Evolutionary conservation across 345 rosid species (phyloP).

Genomic region (Hypericum androsaemum): DNA sequence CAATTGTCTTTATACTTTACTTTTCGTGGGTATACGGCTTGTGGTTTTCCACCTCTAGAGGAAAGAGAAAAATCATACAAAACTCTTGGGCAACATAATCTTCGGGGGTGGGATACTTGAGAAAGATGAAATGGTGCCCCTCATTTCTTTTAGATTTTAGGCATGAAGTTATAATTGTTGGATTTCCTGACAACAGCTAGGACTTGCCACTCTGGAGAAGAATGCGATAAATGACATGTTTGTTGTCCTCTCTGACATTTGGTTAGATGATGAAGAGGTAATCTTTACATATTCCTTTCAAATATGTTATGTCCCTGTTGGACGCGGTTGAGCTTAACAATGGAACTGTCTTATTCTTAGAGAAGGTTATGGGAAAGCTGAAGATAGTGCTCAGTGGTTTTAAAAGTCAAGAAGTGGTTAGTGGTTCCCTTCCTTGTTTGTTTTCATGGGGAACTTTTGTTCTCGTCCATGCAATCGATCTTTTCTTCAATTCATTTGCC

Average conservation of each 20-base stretch:
- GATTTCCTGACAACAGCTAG: conserved; percentile 45
- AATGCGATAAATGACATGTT: conserved; percentile 70
- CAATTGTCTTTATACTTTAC: conserved; percentile 1
- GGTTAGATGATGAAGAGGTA: conserved; percentile 89
- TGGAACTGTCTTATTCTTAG: conserved; percentile 32
- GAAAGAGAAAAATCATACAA: conserved; percentile 69
- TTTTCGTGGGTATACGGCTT: conserved; percentile 53
- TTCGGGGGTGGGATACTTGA: conserved; percentile 66
- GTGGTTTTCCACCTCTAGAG: conserved; percentile 94
- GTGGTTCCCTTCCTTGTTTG: conserved; percentile 87
- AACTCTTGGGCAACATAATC: conserved; percentile 55
- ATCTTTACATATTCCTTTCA: conserved; percentile 10
- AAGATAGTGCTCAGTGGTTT: conserved; percentile 66
- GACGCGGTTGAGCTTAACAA: conserved; percentile 26
- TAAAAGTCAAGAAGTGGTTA: conserved; percentile 62
- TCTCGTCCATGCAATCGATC: conserved; percentile 76
- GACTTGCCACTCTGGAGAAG: conserved; percentile 53
- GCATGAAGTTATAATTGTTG: conserved; percentile 1
- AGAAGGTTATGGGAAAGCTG: conserved; percentile 73
- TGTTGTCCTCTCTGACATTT: conserved; percentile 81
- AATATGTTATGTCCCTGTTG: conserved; percentile 2
- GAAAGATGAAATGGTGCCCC: conserved; percentile 80
- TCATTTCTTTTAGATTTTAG: conserved; percentile 9
- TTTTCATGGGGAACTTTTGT: conserved; percentile 90
- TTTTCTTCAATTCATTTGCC: conserved; percentile 64